Base-by-base conservation (phyloP, 306 rosid genomes). In the Cyclanthera cordifolia region DNA sequence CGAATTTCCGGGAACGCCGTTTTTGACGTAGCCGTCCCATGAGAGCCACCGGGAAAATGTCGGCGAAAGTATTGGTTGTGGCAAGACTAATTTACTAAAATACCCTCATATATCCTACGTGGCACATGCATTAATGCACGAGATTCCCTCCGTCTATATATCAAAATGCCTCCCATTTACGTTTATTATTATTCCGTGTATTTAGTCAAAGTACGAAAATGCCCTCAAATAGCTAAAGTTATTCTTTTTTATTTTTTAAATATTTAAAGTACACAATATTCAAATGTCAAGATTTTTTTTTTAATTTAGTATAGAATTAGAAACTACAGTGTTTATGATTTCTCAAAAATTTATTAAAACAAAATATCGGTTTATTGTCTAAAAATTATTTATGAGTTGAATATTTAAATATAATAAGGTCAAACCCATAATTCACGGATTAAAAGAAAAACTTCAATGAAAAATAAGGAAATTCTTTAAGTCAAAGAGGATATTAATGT, bases 401-500 rank as follows among this genome's bases (percentile, higher is more conserved):
- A n/a, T n/a, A n/a, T n/a, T n/a, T n/a, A n/a, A n/a, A n/a, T n/a
- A n/a, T n/a, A n/a, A n/a, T n/a, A n/a, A n/a, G n/a, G n/a, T n/a
- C n/a, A n/a, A n/a, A n/a, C n/a, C n/a, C n/a, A n/a, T n/a, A n/a
- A n/a, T n/a, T n/a, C n/a, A n/a, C n/a, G n/a, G n/a, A n/a, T n/a
- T n/a, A n/a, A n/a, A n/a, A n/a, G 32, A 28, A 28, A 28, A 32
- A 4, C 37, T 32, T 6, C 4, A 32, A 32, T 4, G 16, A 6
- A 37, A 7, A 19, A 12, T 4, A 19, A 5, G 8, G 32, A 2
- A 12, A 13, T 43, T 5, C 0, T 0, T 3, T 0, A 58, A 24
- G 71, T 66, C 54, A 14, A 34, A 23, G 12, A 17, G 80, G 75
- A 48, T 8, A 19, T 6, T 34, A 24, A 15, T 5, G 81, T 58